Evolutionary conservation across 257 asterid genomes (phyloP), one percentile per base, ranked within the genome.

Genomic region (Anisodus acutangulus): DNA sequence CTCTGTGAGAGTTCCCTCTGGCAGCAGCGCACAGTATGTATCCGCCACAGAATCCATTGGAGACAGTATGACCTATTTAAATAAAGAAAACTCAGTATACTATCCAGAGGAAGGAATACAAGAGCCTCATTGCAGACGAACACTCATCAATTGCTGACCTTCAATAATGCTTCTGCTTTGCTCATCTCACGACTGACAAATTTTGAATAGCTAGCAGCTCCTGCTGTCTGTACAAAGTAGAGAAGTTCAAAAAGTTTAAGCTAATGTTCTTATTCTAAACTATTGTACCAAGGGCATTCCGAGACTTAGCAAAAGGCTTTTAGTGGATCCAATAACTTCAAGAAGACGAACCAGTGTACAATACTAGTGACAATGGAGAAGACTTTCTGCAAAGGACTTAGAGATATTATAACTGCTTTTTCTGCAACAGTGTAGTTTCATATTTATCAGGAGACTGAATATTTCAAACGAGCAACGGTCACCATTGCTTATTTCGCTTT

Each of bases 131-230:
- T 26, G 8, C 83, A 85, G 85, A 17, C 17, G 37, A 83, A 60
- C 63, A 68, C 79, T 41, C 31, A 53, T 81, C 62, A 78, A 72
- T 79, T 85, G 83, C 83, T 69, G 83, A 93, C 98, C 97, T 97
- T 97, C 82, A 97, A 87, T 67, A 97, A 89, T 85, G 99, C 98
- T 91, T 97, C 99, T 64, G 99, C 99, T 91, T 97, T 97, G 97
- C 99, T 97, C 98, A 95, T 97, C 89, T 97, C 99, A 79, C 97
- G 94, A 90, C 92, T 92, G 17, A 97, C 98, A 88, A 95, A 97
- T 86, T 93, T 97, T 70, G 99, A 91, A 89, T 95, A 97, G 90
- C 97, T 94, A 78, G 95, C 86, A 87, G 93, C 98, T 86, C 93
- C 95, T 60, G 98, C 91, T 83, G 93, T 89, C 99, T 96, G 88